These are phyloP conservation scores for Zoysia japonica DNA, from an alignment of 176 grass and related monocot species.

Conservation along the genomic window DNA sequence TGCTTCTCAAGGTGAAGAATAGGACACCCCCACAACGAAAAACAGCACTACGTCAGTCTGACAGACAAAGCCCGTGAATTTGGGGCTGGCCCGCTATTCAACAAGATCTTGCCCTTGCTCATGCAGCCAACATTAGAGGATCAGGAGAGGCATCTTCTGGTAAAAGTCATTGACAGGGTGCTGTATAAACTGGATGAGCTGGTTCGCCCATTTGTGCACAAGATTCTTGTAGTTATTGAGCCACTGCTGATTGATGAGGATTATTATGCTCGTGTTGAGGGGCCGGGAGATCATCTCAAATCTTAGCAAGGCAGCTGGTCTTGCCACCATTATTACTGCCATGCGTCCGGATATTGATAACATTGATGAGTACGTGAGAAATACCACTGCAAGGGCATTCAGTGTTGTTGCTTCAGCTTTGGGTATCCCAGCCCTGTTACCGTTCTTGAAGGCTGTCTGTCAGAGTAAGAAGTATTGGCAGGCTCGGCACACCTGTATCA, in stretches of 20 bases:
- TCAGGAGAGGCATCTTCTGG: constrained; percentile 91
- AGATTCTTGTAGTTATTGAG: constrained; percentile 96
- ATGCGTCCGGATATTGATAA: constrained; percentile 99
- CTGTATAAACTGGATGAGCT: constrained; percentile 97
- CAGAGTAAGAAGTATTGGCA: constrained; percentile 97
- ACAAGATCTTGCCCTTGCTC: constrained; percentile 92
- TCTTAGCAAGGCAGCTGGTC: constrained; percentile 95
- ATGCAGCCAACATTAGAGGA: constrained; percentile 98
- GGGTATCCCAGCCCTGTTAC: constrained; percentile 85
- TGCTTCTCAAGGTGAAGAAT: constrained; percentile 85
- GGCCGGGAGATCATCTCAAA: constrained; percentile 96
- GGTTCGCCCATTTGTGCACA: constrained; percentile 95
- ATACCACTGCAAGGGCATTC: constrained; percentile 94
- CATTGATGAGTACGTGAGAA: constrained; percentile 96
- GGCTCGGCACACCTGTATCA: constrained; percentile 85
- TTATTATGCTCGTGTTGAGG: constrained; percentile 98
- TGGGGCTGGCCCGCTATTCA: constrained; percentile 87
- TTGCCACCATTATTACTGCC: constrained; percentile 96
- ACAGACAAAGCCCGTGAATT: constrained; percentile 92
- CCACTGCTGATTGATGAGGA: constrained; percentile 97
- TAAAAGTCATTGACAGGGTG: constrained; percentile 98
- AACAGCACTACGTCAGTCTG: constrained; percentile 82
- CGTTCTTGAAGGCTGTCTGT: constrained; percentile 71
- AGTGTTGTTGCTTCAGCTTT: constrained; percentile 96
- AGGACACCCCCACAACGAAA: constrained; percentile 89